Base-by-base conservation (phyloP, 495 filamentous ascomycete genomes). In the Cudoniella acicularis region DNA sequence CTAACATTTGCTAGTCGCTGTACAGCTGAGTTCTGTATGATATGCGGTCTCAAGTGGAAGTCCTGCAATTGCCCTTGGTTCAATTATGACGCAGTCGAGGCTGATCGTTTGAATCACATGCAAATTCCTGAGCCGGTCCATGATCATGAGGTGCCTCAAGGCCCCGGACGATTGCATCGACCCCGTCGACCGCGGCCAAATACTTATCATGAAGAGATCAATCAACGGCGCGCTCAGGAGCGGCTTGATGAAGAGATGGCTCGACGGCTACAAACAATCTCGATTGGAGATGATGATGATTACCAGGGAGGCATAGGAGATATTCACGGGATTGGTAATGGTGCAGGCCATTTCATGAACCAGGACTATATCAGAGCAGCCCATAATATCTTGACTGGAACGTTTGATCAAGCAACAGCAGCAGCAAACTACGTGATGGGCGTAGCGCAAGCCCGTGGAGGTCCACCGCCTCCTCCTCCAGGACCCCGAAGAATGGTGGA, bases 21-120 rank as follows among this genome's bases (percentile, higher is more conserved):
- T 67, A 84, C 81, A 50, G 89, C 88, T 21, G 83, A 92, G 63
- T 92, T 92, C 70, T 95, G 90, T 72, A 89, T 90, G 81, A 77
- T 87, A 30, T 95, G 90, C 64, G 90, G 87, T 11, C 64, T 71
- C 22, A 84, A 84, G 60, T 92, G 90, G 90, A 93, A 92, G 72
- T 85, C 81, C 0, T 95, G 90, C 64, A 82, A 88, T 55, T 94
- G 90, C 63, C 85, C 87, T 1, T 89, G 82, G 83, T 92, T 91
- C 75, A 89, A 85, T 60, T 84, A 87, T 64, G 78, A 83, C 17
- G 68, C 75, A 17, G 70, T 82, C 20, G 83, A 87, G 24, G 72
- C 73, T 52, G 86, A 87, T 57, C 76, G 73, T 2, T 66, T 83
- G n/a, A 73, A 81, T 41, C 77, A 82, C 56, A 83, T 86, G 77